Conservation (phyloP, 768 basidiomycete species). For the Trametes cinnabarina region DNA sequence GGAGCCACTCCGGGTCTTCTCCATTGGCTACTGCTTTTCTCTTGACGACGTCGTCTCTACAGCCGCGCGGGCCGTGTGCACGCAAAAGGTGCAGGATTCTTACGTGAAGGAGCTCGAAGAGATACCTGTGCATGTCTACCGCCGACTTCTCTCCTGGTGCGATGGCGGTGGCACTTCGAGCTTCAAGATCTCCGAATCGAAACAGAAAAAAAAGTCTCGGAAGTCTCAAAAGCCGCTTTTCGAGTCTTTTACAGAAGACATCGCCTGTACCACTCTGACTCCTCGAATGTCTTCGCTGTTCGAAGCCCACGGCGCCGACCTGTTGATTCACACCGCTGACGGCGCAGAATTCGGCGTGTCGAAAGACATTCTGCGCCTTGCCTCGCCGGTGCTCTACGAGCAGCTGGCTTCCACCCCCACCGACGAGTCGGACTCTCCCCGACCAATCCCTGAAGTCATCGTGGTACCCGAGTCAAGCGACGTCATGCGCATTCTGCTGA, state of each 20-base stretch:
- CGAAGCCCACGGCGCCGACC: background rate
- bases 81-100: background rate
- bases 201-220: no score
- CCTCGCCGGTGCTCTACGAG: no score
- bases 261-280: no score
- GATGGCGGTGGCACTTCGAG: no score
- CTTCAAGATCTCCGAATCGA: background rate
- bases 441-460: no score
- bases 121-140: slow-evolving; percentile 10
- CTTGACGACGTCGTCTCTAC: slow-evolving; percentile 31
- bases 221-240: no score
- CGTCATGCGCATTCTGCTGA: slow-evolving; percentile 29
- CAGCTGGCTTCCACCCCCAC: no score
- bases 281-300: background rate
- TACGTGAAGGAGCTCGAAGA: slow-evolving; percentile 10
- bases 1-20: slow-evolving; percentile 31
- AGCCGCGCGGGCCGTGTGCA: background rate
- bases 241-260: no score
- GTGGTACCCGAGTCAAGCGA: slow-evolving; percentile 23
- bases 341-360: no score
- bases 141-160: slow-evolving; percentile 4
- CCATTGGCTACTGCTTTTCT: slow-evolving; percentile 33
- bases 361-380: no score
- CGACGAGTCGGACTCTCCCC: no score
- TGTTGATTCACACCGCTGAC: no score